A percentile compares a stretch with the other conserved stretches of the same genome.
These are phyloP conservation scores for Talaromyces sp. DNA, from an alignment of 2,329 filamentous ascomycete species.

Conservation along the genomic window DNA sequence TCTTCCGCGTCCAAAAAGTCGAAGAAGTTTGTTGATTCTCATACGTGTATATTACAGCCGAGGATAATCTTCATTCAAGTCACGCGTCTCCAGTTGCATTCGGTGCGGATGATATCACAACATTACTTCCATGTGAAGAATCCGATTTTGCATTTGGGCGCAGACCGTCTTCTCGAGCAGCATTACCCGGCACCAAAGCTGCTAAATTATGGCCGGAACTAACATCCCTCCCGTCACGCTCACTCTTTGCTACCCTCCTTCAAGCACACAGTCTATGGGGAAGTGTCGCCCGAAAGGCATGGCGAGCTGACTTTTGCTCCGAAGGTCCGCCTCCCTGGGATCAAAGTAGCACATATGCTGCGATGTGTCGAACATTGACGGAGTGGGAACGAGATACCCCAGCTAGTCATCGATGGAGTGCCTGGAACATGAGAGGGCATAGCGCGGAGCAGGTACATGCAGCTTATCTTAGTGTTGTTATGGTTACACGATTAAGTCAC, in stretches of 20 bases:
- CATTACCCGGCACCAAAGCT: not conserved
- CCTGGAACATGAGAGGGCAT: slow-evolving; percentile 7
- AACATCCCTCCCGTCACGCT: not conserved
- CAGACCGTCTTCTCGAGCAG: not conserved
- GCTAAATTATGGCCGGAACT: not conserved
- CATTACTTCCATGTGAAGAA: not conserved
- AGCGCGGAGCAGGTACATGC: slow-evolving; percentile 6
- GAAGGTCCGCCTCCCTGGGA: not conserved
- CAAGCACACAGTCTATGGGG: slow-evolving; percentile 1
- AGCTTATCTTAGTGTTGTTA: slow-evolving; percentile 7
- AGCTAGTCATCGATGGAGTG: slow-evolving; percentile 2
- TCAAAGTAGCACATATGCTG: not conserved
- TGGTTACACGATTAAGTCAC: not conserved
- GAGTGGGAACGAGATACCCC: slow-evolving; percentile 1
- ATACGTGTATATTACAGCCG: not conserved
- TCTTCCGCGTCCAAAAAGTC: not conserved
- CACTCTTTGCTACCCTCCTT: not conserved
- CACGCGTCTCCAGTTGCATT: not conserved
- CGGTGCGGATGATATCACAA: not conserved
- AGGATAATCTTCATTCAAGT: slow-evolving; percentile 1
- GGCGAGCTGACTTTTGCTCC: not conserved
- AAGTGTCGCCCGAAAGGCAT: not conserved
- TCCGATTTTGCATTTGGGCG: not conserved
- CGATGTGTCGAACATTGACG: not conserved
- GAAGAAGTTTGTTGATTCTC: not conserved